phyloP scores from a whole-genome alignment of 768 basidiomycete species.

The Collybia sp. region DNA sequence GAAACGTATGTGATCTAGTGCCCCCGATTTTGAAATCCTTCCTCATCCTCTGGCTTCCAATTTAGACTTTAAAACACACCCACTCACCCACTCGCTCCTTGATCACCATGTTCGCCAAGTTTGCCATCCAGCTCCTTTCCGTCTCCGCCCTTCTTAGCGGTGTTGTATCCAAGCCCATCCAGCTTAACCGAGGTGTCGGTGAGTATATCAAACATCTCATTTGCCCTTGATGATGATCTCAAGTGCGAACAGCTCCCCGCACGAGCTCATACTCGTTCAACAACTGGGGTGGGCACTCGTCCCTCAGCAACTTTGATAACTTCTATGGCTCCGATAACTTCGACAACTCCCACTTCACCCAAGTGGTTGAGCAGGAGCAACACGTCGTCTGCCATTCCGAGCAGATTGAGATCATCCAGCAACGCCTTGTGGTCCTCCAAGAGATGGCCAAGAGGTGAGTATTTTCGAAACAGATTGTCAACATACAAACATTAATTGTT shows the following conservation, averaged over 20 bases:
- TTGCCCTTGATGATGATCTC: neutral
- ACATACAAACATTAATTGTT: neutral
- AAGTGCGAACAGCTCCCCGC: conserved; percentile 9
- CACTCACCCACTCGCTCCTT: conserved; percentile 4
- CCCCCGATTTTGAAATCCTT: too few species aligned
- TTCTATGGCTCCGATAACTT: conserved; percentile 35
- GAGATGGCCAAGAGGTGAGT: conserved; percentile 28
- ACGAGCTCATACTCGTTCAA: conserved; percentile 21
- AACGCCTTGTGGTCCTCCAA: conserved; percentile 27
- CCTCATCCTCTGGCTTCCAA: too few species aligned
- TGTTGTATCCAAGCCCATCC: conserved; percentile 19
- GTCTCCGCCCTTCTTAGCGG: conserved; percentile 24
- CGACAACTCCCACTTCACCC: conserved; percentile 19
- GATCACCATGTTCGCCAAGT: conserved; percentile 32
- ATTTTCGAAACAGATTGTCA: neutral
- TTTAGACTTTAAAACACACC: too few species aligned
- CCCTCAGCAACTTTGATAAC: conserved; percentile 27
- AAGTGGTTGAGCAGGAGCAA: conserved; percentile 18
- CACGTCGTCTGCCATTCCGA: conserved; percentile 23
- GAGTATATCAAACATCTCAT: neutral
- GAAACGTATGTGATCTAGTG: too few species aligned
- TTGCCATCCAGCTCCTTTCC: conserved; percentile 19
- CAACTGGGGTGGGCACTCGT: conserved; percentile 27
- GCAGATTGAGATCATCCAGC: conserved; percentile 24
- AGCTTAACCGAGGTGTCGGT: conserved; percentile 13